Base-by-base conservation (phyloP, 345 rosid genomes). In the Arabis hirsuta region DNA sequence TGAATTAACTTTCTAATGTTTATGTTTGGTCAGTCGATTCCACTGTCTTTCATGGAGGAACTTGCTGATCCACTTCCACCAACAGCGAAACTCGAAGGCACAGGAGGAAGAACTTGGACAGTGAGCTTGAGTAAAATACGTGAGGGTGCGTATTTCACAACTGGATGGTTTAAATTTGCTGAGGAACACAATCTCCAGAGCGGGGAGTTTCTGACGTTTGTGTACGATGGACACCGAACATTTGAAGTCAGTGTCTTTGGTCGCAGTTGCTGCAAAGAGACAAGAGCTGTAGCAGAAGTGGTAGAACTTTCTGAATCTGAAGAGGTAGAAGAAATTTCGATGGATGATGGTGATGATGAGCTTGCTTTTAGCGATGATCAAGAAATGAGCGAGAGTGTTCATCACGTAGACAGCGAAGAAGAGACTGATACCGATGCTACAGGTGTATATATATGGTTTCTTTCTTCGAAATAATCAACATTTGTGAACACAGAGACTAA, bases 181-280 rank as follows among this genome's bases (percentile, higher is more conserved):
- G 65, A 47, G 46, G 79, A 69, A 5, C 70, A 68, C 42, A 58
- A 55, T 3, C 79, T 76, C 34, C 13, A 36, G 29, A 32, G 62
- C 13, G 79, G 74, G 12, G 79, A 62, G 70, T 69, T 69, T 46
- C 12, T 76, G 29, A 69, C 71, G 0, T 76, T 69, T 62, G 74
- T 62, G 31, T 76, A 69, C 3, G 74, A 69, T 5, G 74, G 71
- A 11, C 5, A 3, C 27, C 27, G 16, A 0, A 76, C 65, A 2
- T 76, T 76, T 48, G 74, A 76, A 69, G 79, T 76, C 5, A 69
- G 70, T 20, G 47, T 69, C 29, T 69, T 4, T 10, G 60, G 34
- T 16, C 59, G 58, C 29, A 13, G 0, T 3, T 59, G 74, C 3
- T 69, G 39, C 14, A 76, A 76, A 39, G 79, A 69, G 39, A 62